Evolutionary conservation across 345 rosid species (phyloP), one percentile per base, ranked within the genome.

Genomic region (Barbarea vulgaris): DNA sequence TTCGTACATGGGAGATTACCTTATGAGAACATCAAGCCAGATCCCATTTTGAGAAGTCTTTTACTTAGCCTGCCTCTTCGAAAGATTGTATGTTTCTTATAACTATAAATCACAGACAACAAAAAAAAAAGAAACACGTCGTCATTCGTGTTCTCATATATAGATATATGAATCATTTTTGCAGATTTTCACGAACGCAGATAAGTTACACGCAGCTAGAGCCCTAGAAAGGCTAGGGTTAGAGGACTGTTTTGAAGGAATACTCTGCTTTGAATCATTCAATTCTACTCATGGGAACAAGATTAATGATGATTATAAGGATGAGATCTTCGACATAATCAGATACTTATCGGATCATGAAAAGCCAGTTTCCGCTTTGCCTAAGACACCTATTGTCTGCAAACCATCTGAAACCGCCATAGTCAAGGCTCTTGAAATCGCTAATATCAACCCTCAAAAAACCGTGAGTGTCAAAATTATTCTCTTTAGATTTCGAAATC

Each of bases 101-200:
- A 41, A 41, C 46, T 41, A 5, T 41, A 39, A 39, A 39, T 1
- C 44, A 39, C 42, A 3, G 44, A 15, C 44, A 39, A 39, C 6
- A 11, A 11, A 39, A 4, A 4, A 41, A 41, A 7, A 14, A 2
- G n/a, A n/a, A n/a, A n/a, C n/a, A n/a, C n/a, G n/a, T n/a, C n/a
- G 1, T 1, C 0, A 14, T 41, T 14, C 3, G 46, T 41, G 1
- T 41, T 41, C 46, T 66, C 33, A 52, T 31, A 52, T 31, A 31
- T 8, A 10, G 4, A 9, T 28, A 33, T 27, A 42, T 15, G 25
- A 41, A 42, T 39, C 27, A n/a, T n/a, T 42, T 22, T 28, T 65
- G 47, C 73, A 92, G 97, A 87, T 92, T 15, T 92, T 92, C 75
- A 92, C 97, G 18, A 92, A 92, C 74, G 93, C 93, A 0, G 92